Conservation (phyloP, 2,329 filamentous ascomycete species). For the Microthyrium microscopicum region DNA sequence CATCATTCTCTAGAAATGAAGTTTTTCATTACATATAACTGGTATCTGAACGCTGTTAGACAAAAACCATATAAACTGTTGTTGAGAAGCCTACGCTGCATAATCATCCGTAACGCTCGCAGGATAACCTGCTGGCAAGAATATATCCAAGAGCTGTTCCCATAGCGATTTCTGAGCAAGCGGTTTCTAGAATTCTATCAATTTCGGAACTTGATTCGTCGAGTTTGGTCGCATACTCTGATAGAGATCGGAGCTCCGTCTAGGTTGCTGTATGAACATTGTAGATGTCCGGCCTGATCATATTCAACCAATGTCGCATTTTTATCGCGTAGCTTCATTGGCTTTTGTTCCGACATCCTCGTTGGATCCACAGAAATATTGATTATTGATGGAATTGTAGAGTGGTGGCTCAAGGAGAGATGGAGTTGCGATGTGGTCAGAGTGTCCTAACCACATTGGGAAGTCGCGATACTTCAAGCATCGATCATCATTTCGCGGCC, state of each 20-base stretch:
- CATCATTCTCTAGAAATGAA: not conserved
- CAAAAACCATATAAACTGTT: slow-evolving; percentile 13
- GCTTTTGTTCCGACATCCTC: too few relatives aligned
- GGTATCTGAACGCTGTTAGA: slow-evolving; percentile 33
- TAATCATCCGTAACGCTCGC: slow-evolving; percentile 78
- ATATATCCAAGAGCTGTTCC: slow-evolving; percentile 45
- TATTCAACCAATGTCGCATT: too few relatives aligned
- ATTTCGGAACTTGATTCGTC: not conserved
- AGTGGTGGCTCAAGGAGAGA: too few relatives aligned
- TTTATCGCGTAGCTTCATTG: too few relatives aligned
- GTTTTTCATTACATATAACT: slow-evolving; percentile 42
- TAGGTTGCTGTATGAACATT: too few relatives aligned
- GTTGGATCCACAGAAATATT: too few relatives aligned
- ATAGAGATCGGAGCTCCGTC: not conserved
- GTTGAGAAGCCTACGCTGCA: slow-evolving; percentile 51
- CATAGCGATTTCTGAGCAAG: slow-evolving; percentile 14
- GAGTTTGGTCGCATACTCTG: not conserved
- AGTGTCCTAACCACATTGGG: too few relatives aligned
- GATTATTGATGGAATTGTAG: too few relatives aligned
- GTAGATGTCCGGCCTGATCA: too few relatives aligned
- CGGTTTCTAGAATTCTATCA: slow-evolving; percentile 10
- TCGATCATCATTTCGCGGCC: too few relatives aligned
- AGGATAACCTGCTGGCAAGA: slow-evolving; percentile 77
- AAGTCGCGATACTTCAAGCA: too few relatives aligned
- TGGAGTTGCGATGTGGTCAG: too few relatives aligned